A percentile compares a stretch with the other conserved stretches of the same genome.
These are phyloP conservation scores for Pseudogymnoascus verrucosus DNA, from an alignment of 2,329 filamentous ascomycete species.

Conservation along the genomic window DNA sequence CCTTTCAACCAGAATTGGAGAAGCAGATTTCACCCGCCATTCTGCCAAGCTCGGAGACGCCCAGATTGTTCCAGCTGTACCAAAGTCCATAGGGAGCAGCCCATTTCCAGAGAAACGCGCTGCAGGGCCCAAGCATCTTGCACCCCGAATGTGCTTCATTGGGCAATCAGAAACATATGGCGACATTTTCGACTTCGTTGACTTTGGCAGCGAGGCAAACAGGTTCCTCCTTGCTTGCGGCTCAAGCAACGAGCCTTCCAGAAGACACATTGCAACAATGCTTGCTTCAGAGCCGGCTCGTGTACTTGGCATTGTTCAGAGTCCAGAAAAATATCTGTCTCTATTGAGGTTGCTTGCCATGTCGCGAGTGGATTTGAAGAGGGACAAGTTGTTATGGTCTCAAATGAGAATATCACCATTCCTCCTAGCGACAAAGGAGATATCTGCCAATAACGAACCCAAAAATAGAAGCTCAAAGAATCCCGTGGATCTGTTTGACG, in stretches of 20 bases:
- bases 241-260: conserved; percentile 85
- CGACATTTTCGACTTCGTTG: conserved; percentile 94
- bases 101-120: conserved; percentile 34
- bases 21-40: conserved; percentile 54
- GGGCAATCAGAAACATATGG: conserved; percentile 64
- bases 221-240: conserved; percentile 81
- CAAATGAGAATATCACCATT: conserved; percentile 70
- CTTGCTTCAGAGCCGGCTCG: conserved; percentile 77
- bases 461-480: conserved; percentile 16
- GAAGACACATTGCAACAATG: conserved; percentile 72
- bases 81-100: conserved; percentile 24
- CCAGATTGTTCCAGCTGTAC: conserved; percentile 61
- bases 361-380: conserved; percentile 59
- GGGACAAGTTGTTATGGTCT: conserved; percentile 68
- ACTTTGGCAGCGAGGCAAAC: conserved; percentile 84
- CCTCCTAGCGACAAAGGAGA: conserved; percentile 75
- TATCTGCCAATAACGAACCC: conserved; percentile 29
- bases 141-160: conserved; percentile 71
- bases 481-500: conserved; percentile 17
- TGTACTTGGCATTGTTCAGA: conserved; percentile 71
- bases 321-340: conserved; percentile 76
- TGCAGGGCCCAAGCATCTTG: conserved; percentile 44
- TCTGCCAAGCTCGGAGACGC: conserved; percentile 54
- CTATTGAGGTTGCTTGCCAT: conserved; percentile 76
- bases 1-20: conserved; percentile 66